Base-by-base conservation (phyloP, 768 basidiomycete genomes). In the Hemileccinum impolitum region DNA sequence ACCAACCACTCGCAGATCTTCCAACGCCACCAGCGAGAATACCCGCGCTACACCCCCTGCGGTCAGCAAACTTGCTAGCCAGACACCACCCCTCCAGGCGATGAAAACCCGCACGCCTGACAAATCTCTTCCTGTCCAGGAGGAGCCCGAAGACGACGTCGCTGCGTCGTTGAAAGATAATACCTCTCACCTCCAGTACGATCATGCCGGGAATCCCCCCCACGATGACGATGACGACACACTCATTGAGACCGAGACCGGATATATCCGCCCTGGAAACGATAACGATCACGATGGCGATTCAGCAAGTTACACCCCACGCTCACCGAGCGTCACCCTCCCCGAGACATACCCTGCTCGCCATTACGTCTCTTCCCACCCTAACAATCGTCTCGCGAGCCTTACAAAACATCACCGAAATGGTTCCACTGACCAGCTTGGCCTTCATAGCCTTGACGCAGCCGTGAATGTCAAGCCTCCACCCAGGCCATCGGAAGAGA, bases 111-210 rank as follows among this genome's bases (percentile, higher is more conserved):
- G 84, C 18, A 80, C 81, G 18, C 81, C 87, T 2, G 86, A 87
- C 63, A 75, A 85, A 30, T 86, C 86, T 14, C 72, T 90, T 21
- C 87, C 87, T 17, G 77, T 88, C 3, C 87, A 90, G 63, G 87
- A 89, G 61, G 86, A 87, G 52, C 75, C 76, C 25, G 85, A 87
- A 57, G 86, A 87, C 56, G 84, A 87, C 53, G 67, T 74, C 15
- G 66, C 66, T 3, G 34, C 58, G 30, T 56, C 67, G 12, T 49
- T 56, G 32, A 75, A 74, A 58, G 70, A 66, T 28, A 64, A 55
- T 14, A 75, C 79, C 32, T 52, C 63, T 23, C 23, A 3, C 23
- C 23, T 23, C 23, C 23, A 23, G 37, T 73, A 75, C 55, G 67
- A 69, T 17, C 67, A 65, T 15, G 63, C 59, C 31, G 58, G 43